Percentiles rank a stretch among this genome's conserved stretches.
These are phyloP conservation scores for Chlamydomonas sp. DNA, from an alignment of 139 green algal species.

Conservation along the genomic window DNA sequence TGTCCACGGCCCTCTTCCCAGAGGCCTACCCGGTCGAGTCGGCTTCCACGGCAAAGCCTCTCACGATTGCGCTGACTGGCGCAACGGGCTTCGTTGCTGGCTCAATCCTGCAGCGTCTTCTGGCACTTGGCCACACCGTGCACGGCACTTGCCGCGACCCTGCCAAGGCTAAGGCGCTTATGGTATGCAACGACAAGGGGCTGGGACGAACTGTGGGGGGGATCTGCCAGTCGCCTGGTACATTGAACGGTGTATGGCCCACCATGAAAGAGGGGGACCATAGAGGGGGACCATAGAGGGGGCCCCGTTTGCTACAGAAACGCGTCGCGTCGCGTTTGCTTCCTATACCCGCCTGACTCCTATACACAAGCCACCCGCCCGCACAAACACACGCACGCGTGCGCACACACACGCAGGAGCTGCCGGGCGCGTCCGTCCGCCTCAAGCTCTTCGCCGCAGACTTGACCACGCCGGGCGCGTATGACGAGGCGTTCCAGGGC, in stretches of 20 bases:
- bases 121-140: conserved; percentile 47
- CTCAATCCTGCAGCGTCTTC: conserved; percentile 24
- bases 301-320: no score
- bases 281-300: no score
- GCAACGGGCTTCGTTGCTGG: conserved; percentile 35
- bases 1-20: no score
- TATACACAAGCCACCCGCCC: background rate
- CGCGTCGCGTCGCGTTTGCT: no score
- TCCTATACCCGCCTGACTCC: no score
- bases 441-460: conserved; percentile 46
- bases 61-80: background rate
- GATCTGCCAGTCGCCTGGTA: no score
- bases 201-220: no score
- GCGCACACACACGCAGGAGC: conserved; percentile 19
- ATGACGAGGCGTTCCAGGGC: conserved; percentile 31
- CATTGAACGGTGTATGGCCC: no score
- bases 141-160: conserved; percentile 27
- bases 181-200: no score
- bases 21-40: no score
- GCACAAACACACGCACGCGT: background rate
- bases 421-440: conserved; percentile 37
- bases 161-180: background rate
- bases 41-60: no score
- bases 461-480: conserved; percentile 25
- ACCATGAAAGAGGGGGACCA: no score